A percentile compares a stretch with the other conserved stretches of the same genome.
Conservation (phyloP, 2,329 filamentous ascomycete species). For the Aureobasidium sp. region DNA sequence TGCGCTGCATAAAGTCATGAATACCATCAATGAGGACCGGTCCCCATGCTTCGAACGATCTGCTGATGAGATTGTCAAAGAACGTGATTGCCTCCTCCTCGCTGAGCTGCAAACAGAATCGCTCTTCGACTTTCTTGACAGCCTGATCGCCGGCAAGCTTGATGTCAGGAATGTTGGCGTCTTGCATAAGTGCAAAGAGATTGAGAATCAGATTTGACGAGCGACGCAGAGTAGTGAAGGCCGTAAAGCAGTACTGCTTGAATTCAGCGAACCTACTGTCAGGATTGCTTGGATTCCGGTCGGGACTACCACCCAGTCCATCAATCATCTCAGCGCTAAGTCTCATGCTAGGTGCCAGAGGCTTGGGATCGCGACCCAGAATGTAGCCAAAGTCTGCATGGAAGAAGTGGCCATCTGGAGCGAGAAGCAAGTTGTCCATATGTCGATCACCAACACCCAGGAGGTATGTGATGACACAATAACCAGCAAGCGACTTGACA, state of each 20-base stretch:
- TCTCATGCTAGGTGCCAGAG: conserved; percentile 95
- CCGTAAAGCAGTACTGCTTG: conserved; percentile 92
- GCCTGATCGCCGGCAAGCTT: conserved; percentile 70
- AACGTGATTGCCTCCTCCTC: conserved; percentile 88
- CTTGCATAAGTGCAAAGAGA: conserved; percentile 92
- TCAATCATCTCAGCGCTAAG: conserved; percentile 97
- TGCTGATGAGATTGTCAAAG: conserved; percentile 83
- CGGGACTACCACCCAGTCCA: conserved; percentile 73
- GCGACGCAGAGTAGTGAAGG: conserved; percentile 85
- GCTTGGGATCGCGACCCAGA: conserved; percentile 91
- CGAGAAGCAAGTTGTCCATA: conserved; percentile 86
- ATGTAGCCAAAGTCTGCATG: conserved; percentile 99
- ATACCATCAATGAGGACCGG: conserved; percentile 91
- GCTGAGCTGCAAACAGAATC: conserved; percentile 83
- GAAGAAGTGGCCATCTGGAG: conserved; percentile 90
- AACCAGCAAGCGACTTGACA: conserved; percentile 90
- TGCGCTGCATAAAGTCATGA: conserved; percentile 47
- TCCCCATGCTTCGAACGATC: conserved; percentile 81
- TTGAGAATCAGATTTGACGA: conserved; percentile 88
- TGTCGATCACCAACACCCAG: conserved; percentile 94
- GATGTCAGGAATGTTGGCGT: conserved; percentile 95
- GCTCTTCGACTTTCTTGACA: conserved; percentile 87
- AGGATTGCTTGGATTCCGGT: conserved; percentile 11
- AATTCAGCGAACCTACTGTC: conserved; percentile 70
- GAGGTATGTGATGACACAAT: conserved; percentile 97